Percentiles rank a stretch among this genome's conserved stretches.
phyloP scores from a whole-genome alignment of 257 asterid species.

The Thymus quinquecostatus region DNA sequence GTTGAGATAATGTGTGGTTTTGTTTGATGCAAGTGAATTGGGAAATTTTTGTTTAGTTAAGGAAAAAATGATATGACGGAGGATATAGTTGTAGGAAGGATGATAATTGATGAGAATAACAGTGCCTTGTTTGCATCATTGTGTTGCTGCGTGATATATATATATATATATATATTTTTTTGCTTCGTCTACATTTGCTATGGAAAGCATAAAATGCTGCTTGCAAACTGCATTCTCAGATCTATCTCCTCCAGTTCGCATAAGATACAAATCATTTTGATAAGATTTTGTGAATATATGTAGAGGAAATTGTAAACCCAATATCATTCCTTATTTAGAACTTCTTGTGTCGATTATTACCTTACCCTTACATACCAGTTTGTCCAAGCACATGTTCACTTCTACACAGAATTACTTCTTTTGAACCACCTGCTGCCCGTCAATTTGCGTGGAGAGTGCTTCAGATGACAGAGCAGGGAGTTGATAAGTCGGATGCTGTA shows the following conservation, averaged over 20 bases:
- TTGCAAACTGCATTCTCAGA: conserved; percentile 10
- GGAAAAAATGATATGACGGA: background rate
- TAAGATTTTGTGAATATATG: background rate
- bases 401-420: conserved; percentile 57
- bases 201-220: background rate
- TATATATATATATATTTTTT: background rate
- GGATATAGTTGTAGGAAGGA: background rate
- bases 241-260: background rate
- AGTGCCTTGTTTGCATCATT: background rate
- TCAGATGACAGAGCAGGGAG: conserved; percentile 83
- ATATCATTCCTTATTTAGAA: background rate
- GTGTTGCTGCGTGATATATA: background rate
- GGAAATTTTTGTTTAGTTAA: background rate
- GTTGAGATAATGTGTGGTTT: background rate
- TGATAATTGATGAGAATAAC: background rate
- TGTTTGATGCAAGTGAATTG: background rate
- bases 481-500: conserved; percentile 62
- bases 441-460: conserved; percentile 80
- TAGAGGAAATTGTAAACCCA: background rate
- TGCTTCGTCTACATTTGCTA: background rate
- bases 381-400: conserved; percentile 1
- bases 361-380: background rate
- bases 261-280: background rate
- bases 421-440: conserved; percentile 87
- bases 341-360: background rate